Evolutionary conservation across 805 yeast species (phyloP), one percentile per base, ranked within the genome.

Genomic region (Metschnikowia proteae): DNA sequence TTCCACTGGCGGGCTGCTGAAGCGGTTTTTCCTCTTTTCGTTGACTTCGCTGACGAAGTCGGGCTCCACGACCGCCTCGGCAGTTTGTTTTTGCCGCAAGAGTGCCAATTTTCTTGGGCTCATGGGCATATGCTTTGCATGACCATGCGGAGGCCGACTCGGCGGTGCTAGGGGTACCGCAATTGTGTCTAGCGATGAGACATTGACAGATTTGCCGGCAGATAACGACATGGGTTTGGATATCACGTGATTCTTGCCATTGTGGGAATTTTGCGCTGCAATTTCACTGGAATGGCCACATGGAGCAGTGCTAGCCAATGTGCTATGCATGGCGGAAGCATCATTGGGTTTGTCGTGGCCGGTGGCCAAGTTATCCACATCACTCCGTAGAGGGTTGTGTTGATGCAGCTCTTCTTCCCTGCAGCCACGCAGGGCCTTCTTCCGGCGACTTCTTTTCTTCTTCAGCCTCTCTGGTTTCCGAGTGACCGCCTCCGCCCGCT

Each of bases 61-160:
- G 10, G 52, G 59, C 43, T 57, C 59, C 45, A 49, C 46, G 4
- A 57, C 52, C 2, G 55, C 52, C 10, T 60, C 68, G 49, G 56
- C 65, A 46, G 62, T 65, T 41, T 60, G 61, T 39, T 68, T 68
- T 56, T 71, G 65, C 41, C 76, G 59, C 69, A 68, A 62, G 4
- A 72, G 55, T 6, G 74, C 55, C 55, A 67, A 73, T 54, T 62
- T 68, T 13, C 77, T 55, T 8, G 77, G 77, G 45, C 73, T 67
- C 55, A 62, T 38, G 13, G 42, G 28, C 9, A 40, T 47, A 6
- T 23, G 2, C 13, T 29, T 22, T 4, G 33, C 13, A 8, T 8
- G 4, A 6, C 29, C 2, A 6, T 30, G 3, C n/a, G 7, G 6
- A 5, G 29, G n/a, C 25, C 32, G 17, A 17, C 5, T 10, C 11